Base-by-base conservation (phyloP, 2,329 filamentous ascomycete genomes). In the Berkeleyomyces rouxiae region DNA sequence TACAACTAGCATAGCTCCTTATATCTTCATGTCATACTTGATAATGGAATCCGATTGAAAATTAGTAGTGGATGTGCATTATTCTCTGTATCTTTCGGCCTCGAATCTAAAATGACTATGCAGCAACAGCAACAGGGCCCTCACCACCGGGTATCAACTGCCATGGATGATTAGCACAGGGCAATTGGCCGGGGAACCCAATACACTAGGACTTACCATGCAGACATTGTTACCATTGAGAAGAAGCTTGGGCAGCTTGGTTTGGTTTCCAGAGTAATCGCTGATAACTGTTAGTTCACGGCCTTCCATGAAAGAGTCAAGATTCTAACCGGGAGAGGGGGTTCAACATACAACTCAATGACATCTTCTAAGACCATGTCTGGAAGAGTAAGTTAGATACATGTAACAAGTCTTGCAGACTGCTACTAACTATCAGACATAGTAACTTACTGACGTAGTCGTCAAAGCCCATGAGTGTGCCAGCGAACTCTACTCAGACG, bases 331-430 rank as follows among this genome's bases (percentile, higher is more conserved):
- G 36, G 51, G 10, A 13, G 33, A 36, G 3, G n/a, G 5, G 1
- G 40, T 42, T 36, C 39, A 16, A 67, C 85, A 68, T 80, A 93
- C 92, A 90, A 96, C 77, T 99, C 93, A 42, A 90, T 96, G 66
- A 97, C 93, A 68, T 99, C 90, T 72, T 96, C 91, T 40, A 99
- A 77, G 5, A 99, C 93, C 91, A 99, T 99, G 75, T 99, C 92
- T 97, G 68, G 61, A 46, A 66, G 67, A 63, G 23, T 2, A 58
- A 43, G 53, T 23, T 49, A 55, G 16, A 57, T 61, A 44, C 57
- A 66, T 71, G 57, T 72, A 10, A 37, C 5, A 57, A 33, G 13
- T 10, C 44, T 47, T 33, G 36, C 44, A 57, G 11, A 57, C 13
- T 23, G 31, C 46, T 40, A n/a, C 16, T 31, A n/a, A 16, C 33